Conservation (phyloP, 345 rosid genomes). For the Hibiscus mutabilis region DNA sequence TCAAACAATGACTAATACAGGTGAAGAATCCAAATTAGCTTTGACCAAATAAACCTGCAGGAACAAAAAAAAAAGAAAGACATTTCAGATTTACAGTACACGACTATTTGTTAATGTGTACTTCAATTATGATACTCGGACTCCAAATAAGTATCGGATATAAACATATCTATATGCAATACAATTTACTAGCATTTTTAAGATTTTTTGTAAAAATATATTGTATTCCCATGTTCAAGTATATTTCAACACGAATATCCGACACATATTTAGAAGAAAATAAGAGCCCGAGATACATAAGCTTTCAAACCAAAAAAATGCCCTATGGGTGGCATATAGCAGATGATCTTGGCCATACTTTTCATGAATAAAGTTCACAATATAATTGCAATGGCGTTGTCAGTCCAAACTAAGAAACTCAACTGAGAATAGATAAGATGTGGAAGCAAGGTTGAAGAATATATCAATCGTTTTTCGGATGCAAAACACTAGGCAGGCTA, state of each 20-base stretch:
- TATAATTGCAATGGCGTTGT: conserved; percentile 16
- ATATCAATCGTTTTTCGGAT: conserved; percentile 89
- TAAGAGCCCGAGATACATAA: not conserved
- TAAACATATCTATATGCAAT: not conserved
- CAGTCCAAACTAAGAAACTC: conserved; percentile 29
- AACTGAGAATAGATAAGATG: conserved; percentile 31
- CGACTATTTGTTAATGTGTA: conserved; percentile 12
- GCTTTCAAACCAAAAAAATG: not conserved
- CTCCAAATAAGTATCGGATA: not conserved
- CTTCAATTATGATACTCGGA: not conserved
- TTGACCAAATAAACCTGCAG: conserved; percentile 95
- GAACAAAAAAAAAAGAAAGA: conserved; percentile 56
- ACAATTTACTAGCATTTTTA: not conserved
- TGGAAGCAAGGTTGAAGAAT: conserved; percentile 51
- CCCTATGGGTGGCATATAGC: conserved; percentile 12
- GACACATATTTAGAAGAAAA: not conserved
- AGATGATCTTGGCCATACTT: conserved; percentile 15
- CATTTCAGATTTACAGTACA: conserved; percentile 55
- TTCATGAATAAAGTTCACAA: conserved; percentile 24
- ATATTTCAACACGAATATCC: not conserved
- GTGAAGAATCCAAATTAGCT: conserved; percentile 75
- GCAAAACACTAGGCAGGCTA: conserved; percentile 94
- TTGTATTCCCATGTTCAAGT: not conserved
- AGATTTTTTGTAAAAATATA: too few species aligned
- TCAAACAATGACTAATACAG: conserved; percentile 48